Evolutionary conservation across 2,329 filamentous ascomycete species (phyloP).

Genomic region (Elsinoe arachidis): DNA sequence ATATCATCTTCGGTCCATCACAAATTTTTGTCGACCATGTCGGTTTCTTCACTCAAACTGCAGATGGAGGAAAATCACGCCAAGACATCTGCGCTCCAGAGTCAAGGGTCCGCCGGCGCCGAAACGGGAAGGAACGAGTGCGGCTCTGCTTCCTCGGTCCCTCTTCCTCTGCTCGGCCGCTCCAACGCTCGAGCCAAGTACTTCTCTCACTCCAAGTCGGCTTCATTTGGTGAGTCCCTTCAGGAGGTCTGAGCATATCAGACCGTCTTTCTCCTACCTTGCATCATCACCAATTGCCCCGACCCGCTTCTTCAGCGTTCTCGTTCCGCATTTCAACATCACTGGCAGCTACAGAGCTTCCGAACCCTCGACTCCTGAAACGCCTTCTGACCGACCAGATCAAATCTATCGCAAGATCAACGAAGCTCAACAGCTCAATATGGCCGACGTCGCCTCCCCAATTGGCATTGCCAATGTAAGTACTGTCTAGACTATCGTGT

Average conservation of each 20-base stretch:
- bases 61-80: conserved; percentile 12
- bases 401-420: conserved; percentile 12
- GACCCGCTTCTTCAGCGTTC: neutral
- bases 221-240: conserved; percentile 12
- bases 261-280: neutral
- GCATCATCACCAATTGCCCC: neutral
- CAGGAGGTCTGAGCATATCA: neutral
- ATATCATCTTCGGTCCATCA: neutral
- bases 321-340: neutral
- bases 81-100: neutral
- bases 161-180: conserved; percentile 12
- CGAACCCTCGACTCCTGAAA: neutral
- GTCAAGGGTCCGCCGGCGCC: neutral
- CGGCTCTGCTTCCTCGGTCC: neutral
- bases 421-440: conserved; percentile 28
- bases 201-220: conserved; percentile 1
- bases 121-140: neutral
- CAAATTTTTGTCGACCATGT: neutral
- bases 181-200: conserved; percentile 12
- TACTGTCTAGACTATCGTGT: conserved; percentile 21
- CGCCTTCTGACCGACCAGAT: neutral
- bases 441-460: conserved; percentile 57
- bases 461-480: conserved; percentile 68
- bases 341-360: neutral
- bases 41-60: neutral